Evolutionary conservation across 352 stramenopile species (phyloP), one percentile per base, ranked within the genome.

Genomic region (Pythium biforme): DNA sequence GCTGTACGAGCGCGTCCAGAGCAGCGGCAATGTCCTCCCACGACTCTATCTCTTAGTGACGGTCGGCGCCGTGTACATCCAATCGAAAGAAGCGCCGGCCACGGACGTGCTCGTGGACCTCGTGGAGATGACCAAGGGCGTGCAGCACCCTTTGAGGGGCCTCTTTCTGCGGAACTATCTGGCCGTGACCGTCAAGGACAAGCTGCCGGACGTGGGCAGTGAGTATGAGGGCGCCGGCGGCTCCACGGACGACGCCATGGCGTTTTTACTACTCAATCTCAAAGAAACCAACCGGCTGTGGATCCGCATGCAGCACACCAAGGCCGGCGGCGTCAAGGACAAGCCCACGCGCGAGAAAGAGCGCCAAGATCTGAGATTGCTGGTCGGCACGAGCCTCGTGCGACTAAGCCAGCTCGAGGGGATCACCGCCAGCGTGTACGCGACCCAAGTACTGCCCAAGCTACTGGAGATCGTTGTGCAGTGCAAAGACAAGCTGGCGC

Each of bases 151-250:
- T 3, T 89, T 99, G 56, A 81, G 98, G 26, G 98, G 97, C 12
- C 85, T 99, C 12, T 99, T 99, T 75, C 77, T 99, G 60, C 82
- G 97, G 49, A 90, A 99, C 70, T 99, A 99, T 77, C 81, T 99
- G 40, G 91, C 89, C 19, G 72, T 88, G 17, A 81, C 77, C 25
- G 84, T 97, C 25, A 95, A 97, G 54, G 95, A 99, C 70, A 97
- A 98, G 66, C 87, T 99, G n/a, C 95, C 95, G 1, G 90, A 98
- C 68, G 79, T 76, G 20, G 69, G 79, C 33, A 79, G 68, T 22
- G 64, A 79, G 22, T 92, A 90, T 53, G 88, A 96, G 53, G 77
- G 87, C 64, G 63, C 78, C 15, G 87, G 79, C 33, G 83, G 81
- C n/a, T 70, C 69, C 34, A 75, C 86, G 20, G 79, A 79, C 40